A percentile compares a stretch with the other conserved stretches of the same genome.
Evolutionary conservation across 306 rosid genomes (phyloP).

Genomic region (Geum urbanum): DNA sequence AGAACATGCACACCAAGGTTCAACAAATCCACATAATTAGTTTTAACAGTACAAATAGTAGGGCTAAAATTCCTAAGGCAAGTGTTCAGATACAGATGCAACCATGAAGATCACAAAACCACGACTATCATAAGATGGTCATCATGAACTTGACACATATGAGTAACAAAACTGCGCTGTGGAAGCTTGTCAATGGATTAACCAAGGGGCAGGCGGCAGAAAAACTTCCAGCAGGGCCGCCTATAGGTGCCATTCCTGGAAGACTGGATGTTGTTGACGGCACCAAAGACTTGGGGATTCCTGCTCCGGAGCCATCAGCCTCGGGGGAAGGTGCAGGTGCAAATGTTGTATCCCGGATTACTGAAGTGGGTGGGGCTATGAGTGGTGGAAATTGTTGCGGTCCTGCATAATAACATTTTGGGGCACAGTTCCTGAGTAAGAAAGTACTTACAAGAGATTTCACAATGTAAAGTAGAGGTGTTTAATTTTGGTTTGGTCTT

Average conservation of each 20-base stretch:
- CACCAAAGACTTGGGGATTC: constrained; percentile 34
- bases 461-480: neutral
- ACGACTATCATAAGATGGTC: constrained; percentile 40
- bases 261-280: constrained; percentile 51
- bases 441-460: neutral
- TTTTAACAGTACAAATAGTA: constrained; percentile 30
- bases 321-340: constrained; percentile 75
- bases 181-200: constrained; percentile 45
- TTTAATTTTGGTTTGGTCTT: neutral
- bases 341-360: constrained; percentile 40
- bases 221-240: constrained; percentile 56
- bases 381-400: constrained; percentile 71
- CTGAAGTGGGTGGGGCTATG: constrained; percentile 71
- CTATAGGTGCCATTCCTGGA: constrained; percentile 58
- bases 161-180: constrained; percentile 34
- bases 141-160: constrained; percentile 38
- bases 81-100: constrained; percentile 12
- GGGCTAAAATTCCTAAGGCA: constrained; percentile 29
- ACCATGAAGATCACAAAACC: constrained; percentile 14
- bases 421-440: constrained; percentile 1
- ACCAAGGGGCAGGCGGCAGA: constrained; percentile 61
- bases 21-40: constrained; percentile 36
- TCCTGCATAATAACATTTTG: constrained; percentile 48
- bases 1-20: constrained; percentile 25
- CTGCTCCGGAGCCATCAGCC: constrained; percentile 42